phyloP scores from a whole-genome alignment of 2,329 filamentous ascomycete genomes.

The Trichoderma pleuroti region DNA sequence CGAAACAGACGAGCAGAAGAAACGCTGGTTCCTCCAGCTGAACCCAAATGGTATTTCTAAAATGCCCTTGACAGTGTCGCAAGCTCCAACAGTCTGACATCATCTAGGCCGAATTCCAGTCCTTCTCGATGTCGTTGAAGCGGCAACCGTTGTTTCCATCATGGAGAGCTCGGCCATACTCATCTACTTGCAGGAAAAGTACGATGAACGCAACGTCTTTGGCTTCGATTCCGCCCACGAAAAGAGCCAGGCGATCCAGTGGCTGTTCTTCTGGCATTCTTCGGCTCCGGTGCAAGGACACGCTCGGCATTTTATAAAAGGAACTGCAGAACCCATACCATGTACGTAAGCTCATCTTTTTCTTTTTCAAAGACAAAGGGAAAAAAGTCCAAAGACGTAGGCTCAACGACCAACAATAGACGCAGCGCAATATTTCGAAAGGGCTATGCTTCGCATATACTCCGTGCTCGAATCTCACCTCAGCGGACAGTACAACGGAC shows the following conservation, averaged over 20 bases:
- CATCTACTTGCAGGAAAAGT: neutral
- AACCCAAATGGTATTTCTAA: neutral
- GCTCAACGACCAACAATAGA: neutral
- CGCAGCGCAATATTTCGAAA: neutral
- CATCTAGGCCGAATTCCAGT: neutral
- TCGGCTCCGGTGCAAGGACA: neutral
- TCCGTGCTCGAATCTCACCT: neutral
- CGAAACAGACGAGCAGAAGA: conserved; percentile 1
- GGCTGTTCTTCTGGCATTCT: conserved; percentile 9
- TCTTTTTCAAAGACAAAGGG: too few species aligned
- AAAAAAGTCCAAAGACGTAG: neutral
- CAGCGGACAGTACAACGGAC: neutral
- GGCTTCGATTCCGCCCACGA: neutral
- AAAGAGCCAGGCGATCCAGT: neutral
- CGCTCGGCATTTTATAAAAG: neutral
- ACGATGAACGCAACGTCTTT: neutral
- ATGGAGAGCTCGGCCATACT: neutral
- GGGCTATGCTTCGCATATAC: neutral
- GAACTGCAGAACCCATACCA: neutral
- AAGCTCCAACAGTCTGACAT: neutral
- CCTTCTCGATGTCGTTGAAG: neutral
- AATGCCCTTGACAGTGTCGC: neutral
- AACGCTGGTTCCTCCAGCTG: neutral
- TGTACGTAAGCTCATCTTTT: neutral
- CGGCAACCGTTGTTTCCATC: neutral